Base-by-base conservation (phyloP, 306 rosid species). In the Trifolium dubium region DNA sequence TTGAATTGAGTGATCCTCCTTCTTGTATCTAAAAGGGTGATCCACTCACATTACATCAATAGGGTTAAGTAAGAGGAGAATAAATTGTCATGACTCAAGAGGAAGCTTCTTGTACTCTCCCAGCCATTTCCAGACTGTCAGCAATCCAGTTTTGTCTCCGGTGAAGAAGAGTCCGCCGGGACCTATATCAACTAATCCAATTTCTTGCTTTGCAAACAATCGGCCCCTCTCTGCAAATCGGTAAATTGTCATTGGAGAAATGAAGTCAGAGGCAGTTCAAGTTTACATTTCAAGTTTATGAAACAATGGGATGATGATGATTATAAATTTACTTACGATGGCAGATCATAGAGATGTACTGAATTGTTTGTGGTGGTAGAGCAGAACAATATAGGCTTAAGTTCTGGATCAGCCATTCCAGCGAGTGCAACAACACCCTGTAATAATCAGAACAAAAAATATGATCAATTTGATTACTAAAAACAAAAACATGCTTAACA, bases 141-240 rank as follows among this genome's bases (percentile, higher is more conserved):
- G 9, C 28, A 41, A 64, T 29, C 88, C 92, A 17, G 74, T 73
- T 0, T 64, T 75, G 3, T 88, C 83, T 7, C 89, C 88, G 0
- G 80, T 63, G 73, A 88, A 83, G 47, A 88, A 64, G n/a, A 80
- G 75, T 5, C 85, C 84, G 5, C 64, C 71, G 3, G 80, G 79
- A 40, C 81, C 86, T 3, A 35, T 23, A 18, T 68, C 72, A 3
- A 79, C 51, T 4, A 80, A 50, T 39, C 63, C 41, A 34, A 79
- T 65, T 50, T 81, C 79, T 74, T 68, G 29, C 50, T 56, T 77
- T 5, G 85, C 72, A 65, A 79, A 83, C 31, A 88, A 9, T 44
- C 82, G 69, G 37, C 88, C 91, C 69, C 67, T 80, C 12, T 75
- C 77, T 10, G 51, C 6, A 66, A 85, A 87, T 12, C 90, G 81